Evolutionary conservation across 495 filamentous ascomycete species (phyloP).

Genomic region (Pyrenula aspistea): DNA sequence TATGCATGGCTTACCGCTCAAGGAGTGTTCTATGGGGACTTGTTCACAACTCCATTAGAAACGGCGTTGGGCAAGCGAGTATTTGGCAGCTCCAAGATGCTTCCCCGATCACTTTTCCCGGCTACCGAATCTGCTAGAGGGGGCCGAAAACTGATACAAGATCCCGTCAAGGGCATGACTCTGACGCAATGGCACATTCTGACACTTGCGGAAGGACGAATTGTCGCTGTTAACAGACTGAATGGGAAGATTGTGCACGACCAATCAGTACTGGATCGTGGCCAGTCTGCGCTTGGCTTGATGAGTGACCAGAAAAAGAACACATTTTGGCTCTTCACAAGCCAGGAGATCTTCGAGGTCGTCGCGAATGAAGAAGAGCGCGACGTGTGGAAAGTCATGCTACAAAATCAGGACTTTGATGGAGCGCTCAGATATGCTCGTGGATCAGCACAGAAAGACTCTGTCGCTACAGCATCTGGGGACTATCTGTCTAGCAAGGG

Average conservation of each 20-base stretch:
- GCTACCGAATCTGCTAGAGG: slow-evolving; percentile 50
- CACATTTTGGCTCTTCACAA: slow-evolving; percentile 93
- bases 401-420: slow-evolving; percentile 76
- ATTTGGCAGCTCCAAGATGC: slow-evolving; percentile 59
- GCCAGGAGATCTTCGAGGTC: slow-evolving; percentile 83
- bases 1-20: slow-evolving; percentile 87
- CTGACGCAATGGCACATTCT: slow-evolving; percentile 90
- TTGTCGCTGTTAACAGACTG: slow-evolving; percentile 76
- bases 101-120: slow-evolving; percentile 59
- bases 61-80: slow-evolving; percentile 52
- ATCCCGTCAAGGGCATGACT: slow-evolving; percentile 66
- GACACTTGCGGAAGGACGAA: slow-evolving; percentile 65
- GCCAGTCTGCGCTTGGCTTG: slow-evolving; percentile 66
- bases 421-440: slow-evolving; percentile 72
- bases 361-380: slow-evolving; percentile 80
- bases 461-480: slow-evolving; percentile 78
- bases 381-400: slow-evolving; percentile 88
- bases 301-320: slow-evolving; percentile 83
- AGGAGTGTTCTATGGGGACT: slow-evolving; percentile 76
- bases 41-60: slow-evolving; percentile 38
- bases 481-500: slow-evolving; percentile 75
- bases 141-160: slow-evolving; percentile 49
- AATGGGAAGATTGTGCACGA: slow-evolving; percentile 77
- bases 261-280: slow-evolving; percentile 70
- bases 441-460: slow-evolving; percentile 64